These are phyloP conservation scores for Biscogniauxia mediterranea DNA, from an alignment of 2,329 filamentous ascomycete species.

Conservation along the genomic window DNA sequence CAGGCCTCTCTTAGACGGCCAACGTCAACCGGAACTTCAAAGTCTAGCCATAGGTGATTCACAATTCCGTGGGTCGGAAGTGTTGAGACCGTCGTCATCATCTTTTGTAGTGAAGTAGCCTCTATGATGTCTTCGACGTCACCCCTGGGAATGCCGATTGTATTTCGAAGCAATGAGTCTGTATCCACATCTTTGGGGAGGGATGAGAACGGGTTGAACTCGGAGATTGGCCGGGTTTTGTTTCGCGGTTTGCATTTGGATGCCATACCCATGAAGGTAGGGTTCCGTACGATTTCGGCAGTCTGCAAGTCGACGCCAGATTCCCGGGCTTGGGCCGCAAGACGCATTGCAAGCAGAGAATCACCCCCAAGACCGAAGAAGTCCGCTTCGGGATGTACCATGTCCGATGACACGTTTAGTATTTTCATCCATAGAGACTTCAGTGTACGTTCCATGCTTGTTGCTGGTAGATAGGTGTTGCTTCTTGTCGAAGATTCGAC, in stretches of 20 bases:
- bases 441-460: not conserved
- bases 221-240: not conserved
- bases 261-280: conserved; percentile 2
- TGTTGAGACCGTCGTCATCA: not conserved
- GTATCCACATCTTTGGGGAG: not conserved
- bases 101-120: not conserved
- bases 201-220: not conserved
- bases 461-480: not conserved
- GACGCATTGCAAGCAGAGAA: conserved; percentile 11
- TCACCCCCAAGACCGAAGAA: conserved; percentile 11
- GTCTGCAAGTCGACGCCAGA: conserved; percentile 3
- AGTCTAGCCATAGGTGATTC: not conserved
- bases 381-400: conserved; percentile 6
- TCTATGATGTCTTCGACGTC: not conserved
- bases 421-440: conserved; percentile 9
- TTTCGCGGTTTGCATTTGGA: not conserved
- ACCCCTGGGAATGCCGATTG: not conserved
- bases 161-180: not conserved
- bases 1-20: conserved; percentile 6
- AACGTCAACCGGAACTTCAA: conserved; percentile 6
- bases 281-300: conserved; percentile 11
- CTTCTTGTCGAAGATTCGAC: not conserved
- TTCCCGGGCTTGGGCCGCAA: conserved; percentile 4
- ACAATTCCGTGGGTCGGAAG: not conserved
- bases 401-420: conserved; percentile 3